Conservation (phyloP, 2,329 filamentous ascomycete genomes). For the Teratosphaeria destructans region DNA sequence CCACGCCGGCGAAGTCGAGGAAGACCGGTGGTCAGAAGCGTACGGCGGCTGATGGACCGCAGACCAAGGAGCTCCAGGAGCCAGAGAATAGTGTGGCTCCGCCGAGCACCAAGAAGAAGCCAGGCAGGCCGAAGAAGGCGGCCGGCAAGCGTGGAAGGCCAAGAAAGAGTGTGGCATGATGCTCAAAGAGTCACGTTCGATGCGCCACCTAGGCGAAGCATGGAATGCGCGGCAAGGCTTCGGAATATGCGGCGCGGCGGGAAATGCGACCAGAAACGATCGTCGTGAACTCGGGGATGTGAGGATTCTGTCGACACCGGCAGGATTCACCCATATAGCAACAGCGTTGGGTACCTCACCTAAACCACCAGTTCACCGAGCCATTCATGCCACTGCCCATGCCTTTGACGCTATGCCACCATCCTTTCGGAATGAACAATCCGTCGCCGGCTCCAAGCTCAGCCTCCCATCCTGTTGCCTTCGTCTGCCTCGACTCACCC, state of each 20-base stretch:
- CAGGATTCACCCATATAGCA: background rate
- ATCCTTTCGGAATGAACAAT: constrained; percentile 69
- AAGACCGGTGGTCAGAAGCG: background rate
- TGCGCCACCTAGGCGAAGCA: background rate
- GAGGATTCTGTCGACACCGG: background rate
- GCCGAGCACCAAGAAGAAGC: background rate
- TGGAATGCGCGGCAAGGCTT: background rate
- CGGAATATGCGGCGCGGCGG: background rate
- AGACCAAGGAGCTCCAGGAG: background rate
- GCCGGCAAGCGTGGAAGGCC: background rate
- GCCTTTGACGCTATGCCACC: constrained; percentile 79
- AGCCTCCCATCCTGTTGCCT: constrained; percentile 14
- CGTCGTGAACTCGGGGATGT: background rate
- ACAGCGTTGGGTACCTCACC: background rate
- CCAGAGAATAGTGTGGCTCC: background rate
- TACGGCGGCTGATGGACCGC: background rate
- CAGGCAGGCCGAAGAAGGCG: background rate
- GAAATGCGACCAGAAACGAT: background rate
- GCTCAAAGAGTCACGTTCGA: background rate
- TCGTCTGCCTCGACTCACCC: constrained; percentile 30
- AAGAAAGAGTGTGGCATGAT: background rate
- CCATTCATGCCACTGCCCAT: constrained; percentile 47
- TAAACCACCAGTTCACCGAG: constrained; percentile 34
- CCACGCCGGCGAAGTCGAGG: background rate
- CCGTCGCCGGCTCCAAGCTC: constrained; percentile 55